Evolutionary conservation across 148 eudicot species (phyloP), one percentile per base, ranked within the genome.

Genomic region (Chenopodium album): DNA sequence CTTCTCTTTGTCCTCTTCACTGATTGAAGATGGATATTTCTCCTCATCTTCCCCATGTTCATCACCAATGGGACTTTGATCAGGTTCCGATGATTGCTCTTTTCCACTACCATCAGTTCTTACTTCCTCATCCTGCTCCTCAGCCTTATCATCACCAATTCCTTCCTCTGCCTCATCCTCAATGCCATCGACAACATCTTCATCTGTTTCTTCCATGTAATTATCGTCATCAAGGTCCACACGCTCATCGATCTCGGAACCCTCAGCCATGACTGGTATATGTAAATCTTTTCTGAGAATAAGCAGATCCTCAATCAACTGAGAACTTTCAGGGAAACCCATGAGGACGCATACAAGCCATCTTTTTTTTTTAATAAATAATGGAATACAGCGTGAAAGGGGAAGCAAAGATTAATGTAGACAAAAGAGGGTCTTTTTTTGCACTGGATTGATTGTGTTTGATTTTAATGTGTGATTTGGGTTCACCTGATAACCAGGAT

Each of bases 211-310:
- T 72, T 90, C 94, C 85, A 82, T 85, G 85, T 92, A 92, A 73
- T 96, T 89, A 85, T 96, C 99, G 80, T 96, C 99, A 74, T 96
- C 98, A 72, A 94, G 92, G 89, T 96, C 97, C 83, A 96, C 98
- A 70, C 91, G 98, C 86, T 92, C 99, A 89, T 94, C 98, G 85
- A 88, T 86, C 84, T 94, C 98, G 44, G 90, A 79, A 65, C 93
- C 90, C 78, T 93, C 98, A 31, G 94, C 92, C 99, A 96, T 96
- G 86, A 65, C 65, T 87, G 71, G 83, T 76, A 80, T 81, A 75
- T 32, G 81, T 79, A 85, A 70, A 77, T 85, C 76, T 84, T 86
- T 82, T 85, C 79, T 78, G 86, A 78, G 71, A 65, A 84, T 82
- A 77, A 82, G 48, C 79, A 84, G 72, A 83, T 76, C 80, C 76